These are phyloP conservation scores for Lolium multiflorum DNA, from an alignment of 176 grass and related monocot genomes.

Conservation along the genomic window DNA sequence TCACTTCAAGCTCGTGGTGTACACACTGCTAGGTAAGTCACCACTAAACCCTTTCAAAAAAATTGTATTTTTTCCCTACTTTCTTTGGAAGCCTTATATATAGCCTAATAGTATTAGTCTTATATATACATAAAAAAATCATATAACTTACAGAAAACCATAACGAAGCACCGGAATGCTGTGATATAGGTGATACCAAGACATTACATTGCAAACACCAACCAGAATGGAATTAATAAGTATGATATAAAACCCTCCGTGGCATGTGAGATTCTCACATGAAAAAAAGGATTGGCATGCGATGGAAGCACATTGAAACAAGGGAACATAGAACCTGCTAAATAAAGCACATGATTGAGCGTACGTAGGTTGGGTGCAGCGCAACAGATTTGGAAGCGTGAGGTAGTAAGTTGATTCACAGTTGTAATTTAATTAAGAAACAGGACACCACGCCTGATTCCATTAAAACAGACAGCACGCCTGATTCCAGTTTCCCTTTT, in stretches of 20 bases:
- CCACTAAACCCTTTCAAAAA: neutral
- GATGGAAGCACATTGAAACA: constrained; percentile 4
- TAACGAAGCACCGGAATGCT: neutral
- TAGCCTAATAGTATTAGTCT: neutral
- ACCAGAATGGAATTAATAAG: constrained; percentile 19
- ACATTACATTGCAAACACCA: neutral
- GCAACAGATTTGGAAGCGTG: neutral
- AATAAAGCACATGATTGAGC: neutral
- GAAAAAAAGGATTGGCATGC: neutral
- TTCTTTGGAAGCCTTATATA: neutral
- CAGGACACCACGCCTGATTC: neutral
- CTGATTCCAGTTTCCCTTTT: neutral
- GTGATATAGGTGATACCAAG: neutral
- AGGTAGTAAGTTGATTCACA: neutral
- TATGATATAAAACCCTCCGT: constrained; percentile 4
- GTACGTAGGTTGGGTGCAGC: neutral
- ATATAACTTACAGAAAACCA: neutral
- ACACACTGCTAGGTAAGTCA: neutral
- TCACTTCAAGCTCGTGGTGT: neutral
- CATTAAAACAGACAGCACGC: neutral
- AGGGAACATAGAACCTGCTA: neutral
- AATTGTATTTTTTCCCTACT: neutral
- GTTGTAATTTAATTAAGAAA: constrained; percentile 10
- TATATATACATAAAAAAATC: neutral
- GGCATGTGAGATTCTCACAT: neutral